Percentiles rank a stretch among this genome's conserved stretches.
These are phyloP conservation scores for Phytopythium mirpurense DNA, from an alignment of 352 stramenopile species.

Conservation along the genomic window DNA sequence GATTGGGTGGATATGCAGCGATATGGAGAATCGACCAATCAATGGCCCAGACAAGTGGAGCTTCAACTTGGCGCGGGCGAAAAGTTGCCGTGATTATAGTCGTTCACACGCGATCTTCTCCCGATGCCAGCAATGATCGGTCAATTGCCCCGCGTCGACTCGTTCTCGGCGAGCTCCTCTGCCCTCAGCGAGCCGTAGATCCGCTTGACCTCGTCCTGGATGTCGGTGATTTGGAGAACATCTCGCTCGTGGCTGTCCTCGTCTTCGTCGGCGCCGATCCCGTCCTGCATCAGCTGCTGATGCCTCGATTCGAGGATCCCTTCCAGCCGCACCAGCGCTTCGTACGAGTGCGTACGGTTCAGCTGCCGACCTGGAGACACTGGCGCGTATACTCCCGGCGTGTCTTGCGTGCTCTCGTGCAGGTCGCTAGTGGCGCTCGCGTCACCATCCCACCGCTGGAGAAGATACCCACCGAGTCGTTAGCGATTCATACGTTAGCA, in stretches of 20 bases:
- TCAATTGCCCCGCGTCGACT: not conserved
- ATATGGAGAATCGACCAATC: not conserved
- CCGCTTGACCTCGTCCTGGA: conserved; percentile 5
- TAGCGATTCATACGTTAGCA: not conserved
- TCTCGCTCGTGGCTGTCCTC: not conserved
- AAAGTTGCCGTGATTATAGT: too few species aligned
- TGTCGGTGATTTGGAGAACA: not conserved
- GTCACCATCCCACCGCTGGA: not conserved
- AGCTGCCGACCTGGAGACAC: conserved; percentile 8
- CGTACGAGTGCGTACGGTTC: conserved; percentile 58
- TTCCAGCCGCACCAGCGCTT: conserved; percentile 69
- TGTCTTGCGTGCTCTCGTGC: not conserved
- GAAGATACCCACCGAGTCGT: not conserved
- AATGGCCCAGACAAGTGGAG: too few species aligned
- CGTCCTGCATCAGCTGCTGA: conserved; percentile 59
- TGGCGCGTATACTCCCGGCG: not conserved
- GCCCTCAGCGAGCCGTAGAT: conserved; percentile 2
- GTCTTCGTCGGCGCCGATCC: conserved; percentile 6
- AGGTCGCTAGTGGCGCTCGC: not conserved
- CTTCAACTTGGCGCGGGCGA: not conserved
- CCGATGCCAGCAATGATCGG: too few species aligned
- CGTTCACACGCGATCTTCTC: too few species aligned
- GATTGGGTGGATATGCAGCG: not conserved
- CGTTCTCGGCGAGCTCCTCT: not conserved
- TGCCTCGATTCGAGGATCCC: conserved; percentile 68